These are phyloP conservation scores for Alternaria arbusti DNA, from an alignment of 2,329 filamentous ascomycete species.

Conservation along the genomic window DNA sequence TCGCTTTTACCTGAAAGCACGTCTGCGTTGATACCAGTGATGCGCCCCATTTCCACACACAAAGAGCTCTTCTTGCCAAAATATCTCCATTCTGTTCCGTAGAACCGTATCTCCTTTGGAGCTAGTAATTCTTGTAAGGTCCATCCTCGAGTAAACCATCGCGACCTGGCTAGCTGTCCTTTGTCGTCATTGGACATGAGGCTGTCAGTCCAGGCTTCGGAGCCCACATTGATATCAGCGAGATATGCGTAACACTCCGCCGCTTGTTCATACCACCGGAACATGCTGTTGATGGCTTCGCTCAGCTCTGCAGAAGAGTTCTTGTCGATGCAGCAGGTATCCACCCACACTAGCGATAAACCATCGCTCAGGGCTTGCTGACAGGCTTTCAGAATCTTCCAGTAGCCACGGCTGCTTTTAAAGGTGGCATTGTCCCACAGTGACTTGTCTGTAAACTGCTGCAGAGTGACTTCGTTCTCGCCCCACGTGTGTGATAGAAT, in stretches of 20 bases:
- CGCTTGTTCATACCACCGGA: neutral
- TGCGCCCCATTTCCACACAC: neutral
- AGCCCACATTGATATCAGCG: neutral
- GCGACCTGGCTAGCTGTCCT: neutral
- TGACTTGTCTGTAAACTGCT: slow-evolving; percentile 10
- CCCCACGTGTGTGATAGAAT: slow-evolving; percentile 29
- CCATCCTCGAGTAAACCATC: slow-evolving; percentile 1
- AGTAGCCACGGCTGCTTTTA: neutral
- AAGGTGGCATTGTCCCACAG: neutral
- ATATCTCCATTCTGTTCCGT: neutral
- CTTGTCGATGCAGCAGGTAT: slow-evolving; percentile 21
- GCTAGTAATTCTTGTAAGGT: neutral
- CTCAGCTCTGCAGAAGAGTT: slow-evolving; percentile 1
- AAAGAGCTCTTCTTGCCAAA: neutral
- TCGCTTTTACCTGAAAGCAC: neutral
- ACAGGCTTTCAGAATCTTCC: slow-evolving; percentile 10
- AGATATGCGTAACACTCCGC: neutral
- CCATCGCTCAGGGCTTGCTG: slow-evolving; percentile 12
- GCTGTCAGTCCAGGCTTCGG: neutral
- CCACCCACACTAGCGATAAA: slow-evolving; percentile 17
- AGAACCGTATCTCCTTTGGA: neutral
- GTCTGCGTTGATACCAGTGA: neutral
- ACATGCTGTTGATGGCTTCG: slow-evolving; percentile 9
- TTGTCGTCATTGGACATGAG: neutral
- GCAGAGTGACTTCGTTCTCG: slow-evolving; percentile 16